Conservation (phyloP, 148 eudicot species). For the Silene latifolia region DNA sequence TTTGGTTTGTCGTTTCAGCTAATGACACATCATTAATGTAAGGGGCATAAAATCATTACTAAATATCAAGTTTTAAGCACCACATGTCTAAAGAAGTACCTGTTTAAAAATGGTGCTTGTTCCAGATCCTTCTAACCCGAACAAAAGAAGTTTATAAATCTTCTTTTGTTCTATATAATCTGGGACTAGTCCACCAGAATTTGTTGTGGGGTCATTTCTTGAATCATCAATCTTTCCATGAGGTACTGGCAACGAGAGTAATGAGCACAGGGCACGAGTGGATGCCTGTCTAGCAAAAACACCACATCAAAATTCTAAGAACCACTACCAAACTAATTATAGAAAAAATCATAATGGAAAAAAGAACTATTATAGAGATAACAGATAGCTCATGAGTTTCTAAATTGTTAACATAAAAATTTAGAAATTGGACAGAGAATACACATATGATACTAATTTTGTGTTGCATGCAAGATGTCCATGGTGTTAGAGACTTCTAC, state of each 20-base stretch:
- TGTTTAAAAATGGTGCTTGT: conserved; percentile 97
- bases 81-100: conserved; percentile 29
- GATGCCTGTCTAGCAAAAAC: conserved; percentile 15
- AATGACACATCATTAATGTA: no score
- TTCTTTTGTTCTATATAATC: conserved; percentile 70
- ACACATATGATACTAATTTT: neutral
- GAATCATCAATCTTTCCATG: conserved; percentile 2
- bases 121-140: conserved; percentile 82
- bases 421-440: neutral
- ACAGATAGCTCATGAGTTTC: neutral
- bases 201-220: conserved; percentile 1
- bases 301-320: conserved; percentile 6
- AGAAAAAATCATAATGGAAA: neutral
- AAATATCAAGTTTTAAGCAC: neutral
- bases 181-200: neutral
- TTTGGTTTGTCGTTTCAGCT: no score
- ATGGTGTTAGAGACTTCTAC: neutral
- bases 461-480: neutral
- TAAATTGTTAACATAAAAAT: neutral
- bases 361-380: neutral
- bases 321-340: neutral
- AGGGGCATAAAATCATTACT: no score
- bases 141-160: conserved; percentile 67
- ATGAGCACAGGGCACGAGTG: conserved; percentile 4
- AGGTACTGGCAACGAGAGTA: conserved; percentile 17